Percentiles rank a stretch among this genome's conserved stretches.
Conservation (phyloP, 139 green algal species). For the Closterium sp. region DNA sequence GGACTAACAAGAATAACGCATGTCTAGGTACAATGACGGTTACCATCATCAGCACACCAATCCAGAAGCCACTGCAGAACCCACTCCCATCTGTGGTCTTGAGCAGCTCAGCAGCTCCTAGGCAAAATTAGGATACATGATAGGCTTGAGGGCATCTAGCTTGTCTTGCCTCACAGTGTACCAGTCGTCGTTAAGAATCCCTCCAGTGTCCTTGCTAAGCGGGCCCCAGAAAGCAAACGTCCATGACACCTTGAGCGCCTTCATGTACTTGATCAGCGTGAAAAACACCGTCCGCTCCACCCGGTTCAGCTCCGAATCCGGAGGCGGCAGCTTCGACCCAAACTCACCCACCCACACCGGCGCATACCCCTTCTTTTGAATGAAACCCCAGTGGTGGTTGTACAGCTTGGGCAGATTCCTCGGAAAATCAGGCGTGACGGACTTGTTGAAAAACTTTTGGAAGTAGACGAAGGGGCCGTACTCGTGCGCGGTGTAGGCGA, state of each 20-base stretch:
- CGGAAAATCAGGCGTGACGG: constrained; percentile 3
- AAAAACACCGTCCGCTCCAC: background rate
- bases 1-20: no score
- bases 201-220: constrained; percentile 24
- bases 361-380: background rate
- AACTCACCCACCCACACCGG: constrained; percentile 41
- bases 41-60: background rate
- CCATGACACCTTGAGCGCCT: constrained; percentile 8
- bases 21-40: background rate
- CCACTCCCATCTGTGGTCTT: no score
- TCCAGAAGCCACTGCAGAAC: background rate
- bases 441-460: constrained; percentile 12
- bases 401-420: constrained; percentile 7
- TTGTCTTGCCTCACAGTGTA: constrained; percentile 11
- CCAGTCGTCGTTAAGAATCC: constrained; percentile 34
- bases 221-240: constrained; percentile 25
- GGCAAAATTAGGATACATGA: constrained; percentile 25
- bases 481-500: constrained; percentile 30
- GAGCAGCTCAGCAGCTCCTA: background rate
- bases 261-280: constrained; percentile 2
- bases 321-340: background rate
- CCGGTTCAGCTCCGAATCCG: background rate
- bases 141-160: background rate
- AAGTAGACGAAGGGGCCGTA: constrained; percentile 33
- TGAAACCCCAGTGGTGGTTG: constrained; percentile 13